Evolutionary conservation across 2,329 filamentous ascomycete genomes (phyloP).

Genomic region (Tolypocladium tropicale): DNA sequence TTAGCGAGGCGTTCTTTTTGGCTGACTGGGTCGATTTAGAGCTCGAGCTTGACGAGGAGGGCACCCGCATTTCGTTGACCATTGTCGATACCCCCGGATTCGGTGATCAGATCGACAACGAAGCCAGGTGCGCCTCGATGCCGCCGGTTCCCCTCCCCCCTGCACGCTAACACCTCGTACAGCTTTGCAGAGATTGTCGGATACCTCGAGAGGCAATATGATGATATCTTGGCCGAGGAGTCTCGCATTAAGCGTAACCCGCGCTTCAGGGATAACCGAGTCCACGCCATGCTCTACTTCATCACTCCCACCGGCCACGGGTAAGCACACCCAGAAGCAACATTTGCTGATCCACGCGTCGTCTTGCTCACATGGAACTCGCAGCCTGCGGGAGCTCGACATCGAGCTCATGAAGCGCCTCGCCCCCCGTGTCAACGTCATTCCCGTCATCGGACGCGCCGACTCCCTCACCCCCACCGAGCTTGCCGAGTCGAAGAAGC

Average conservation of each 20-base stretch:
- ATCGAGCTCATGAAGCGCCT: slow-evolving; percentile 99
- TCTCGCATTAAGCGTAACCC: slow-evolving; percentile 99
- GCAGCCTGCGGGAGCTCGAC: slow-evolving; percentile 90
- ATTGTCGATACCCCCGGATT: slow-evolving; percentile 98
- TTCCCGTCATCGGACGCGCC: slow-evolving; percentile 96
- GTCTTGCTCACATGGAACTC: not conserved
- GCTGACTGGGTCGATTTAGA: slow-evolving; percentile 38
- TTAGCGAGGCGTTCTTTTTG: not conserved
- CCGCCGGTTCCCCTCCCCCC: not conserved
- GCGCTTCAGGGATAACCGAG: slow-evolving; percentile 96
- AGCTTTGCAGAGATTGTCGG: slow-evolving; percentile 97
- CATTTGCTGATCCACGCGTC: not conserved
- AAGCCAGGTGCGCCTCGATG: slow-evolving; percentile 62
- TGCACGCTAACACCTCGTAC: not conserved
- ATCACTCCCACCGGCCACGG: slow-evolving; percentile 96
- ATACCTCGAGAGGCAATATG: slow-evolving; percentile 98
- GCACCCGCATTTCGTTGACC: slow-evolving; percentile 93
- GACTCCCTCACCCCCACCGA: slow-evolving; percentile 94
- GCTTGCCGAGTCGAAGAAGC: slow-evolving; percentile 97
- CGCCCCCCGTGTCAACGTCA: slow-evolving; percentile 95
- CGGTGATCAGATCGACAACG: slow-evolving; percentile 98
- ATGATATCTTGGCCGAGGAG: slow-evolving; percentile 97
- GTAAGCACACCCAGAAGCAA: slow-evolving; percentile 33
- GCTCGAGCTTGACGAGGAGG: slow-evolving; percentile 94
- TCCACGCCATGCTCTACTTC: slow-evolving; percentile 97